These are phyloP conservation scores for Paramarasmius palmivorus DNA, from an alignment of 1,284 basidiomycete genomes.

Conservation along the genomic window DNA sequence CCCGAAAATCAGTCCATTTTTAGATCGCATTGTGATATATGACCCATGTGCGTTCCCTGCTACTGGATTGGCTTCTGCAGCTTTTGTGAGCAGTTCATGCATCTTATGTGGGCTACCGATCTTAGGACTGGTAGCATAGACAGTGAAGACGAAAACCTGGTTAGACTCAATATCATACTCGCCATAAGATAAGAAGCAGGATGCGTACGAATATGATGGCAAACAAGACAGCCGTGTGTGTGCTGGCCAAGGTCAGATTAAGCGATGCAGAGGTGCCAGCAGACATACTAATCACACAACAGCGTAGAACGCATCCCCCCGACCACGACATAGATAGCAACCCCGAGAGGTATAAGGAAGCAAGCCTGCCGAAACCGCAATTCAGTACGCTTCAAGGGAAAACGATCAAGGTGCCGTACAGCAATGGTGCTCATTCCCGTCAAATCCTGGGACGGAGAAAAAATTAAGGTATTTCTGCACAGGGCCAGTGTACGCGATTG, in stretches of 20 bases:
- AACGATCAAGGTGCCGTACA: slow-evolving; percentile 23
- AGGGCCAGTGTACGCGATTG: too few species aligned
- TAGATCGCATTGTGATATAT: slow-evolving; percentile 80
- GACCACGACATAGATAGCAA: slow-evolving; percentile 60
- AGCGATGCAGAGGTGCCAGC: slow-evolving; percentile 25
- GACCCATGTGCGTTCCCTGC: slow-evolving; percentile 67
- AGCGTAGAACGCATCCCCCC: slow-evolving; percentile 65
- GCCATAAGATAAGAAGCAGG: slow-evolving; percentile 28
- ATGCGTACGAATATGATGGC: slow-evolving; percentile 73
- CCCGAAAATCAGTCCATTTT: slow-evolving; percentile 84
- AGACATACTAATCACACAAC: slow-evolving; percentile 57
- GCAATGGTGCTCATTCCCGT: slow-evolving; percentile 86
- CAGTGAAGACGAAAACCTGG: slow-evolving; percentile 52
- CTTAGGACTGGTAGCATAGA: slow-evolving; percentile 73
- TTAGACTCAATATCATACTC: neutral
- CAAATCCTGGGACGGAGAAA: too few species aligned
- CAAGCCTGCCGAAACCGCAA: slow-evolving; percentile 56
- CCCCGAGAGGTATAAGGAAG: slow-evolving; percentile 71
- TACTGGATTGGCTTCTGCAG: slow-evolving; percentile 49
- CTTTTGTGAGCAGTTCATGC: slow-evolving; percentile 60
- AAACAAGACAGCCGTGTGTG: slow-evolving; percentile 81
- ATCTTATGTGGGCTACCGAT: slow-evolving; percentile 60
- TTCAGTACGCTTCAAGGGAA: slow-evolving; percentile 22
- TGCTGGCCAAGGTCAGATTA: slow-evolving; percentile 37
- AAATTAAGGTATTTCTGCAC: too few species aligned